These are phyloP conservation scores for Colletotrichum caudatum DNA, from an alignment of 2,329 filamentous ascomycete genomes.

Conservation along the genomic window DNA sequence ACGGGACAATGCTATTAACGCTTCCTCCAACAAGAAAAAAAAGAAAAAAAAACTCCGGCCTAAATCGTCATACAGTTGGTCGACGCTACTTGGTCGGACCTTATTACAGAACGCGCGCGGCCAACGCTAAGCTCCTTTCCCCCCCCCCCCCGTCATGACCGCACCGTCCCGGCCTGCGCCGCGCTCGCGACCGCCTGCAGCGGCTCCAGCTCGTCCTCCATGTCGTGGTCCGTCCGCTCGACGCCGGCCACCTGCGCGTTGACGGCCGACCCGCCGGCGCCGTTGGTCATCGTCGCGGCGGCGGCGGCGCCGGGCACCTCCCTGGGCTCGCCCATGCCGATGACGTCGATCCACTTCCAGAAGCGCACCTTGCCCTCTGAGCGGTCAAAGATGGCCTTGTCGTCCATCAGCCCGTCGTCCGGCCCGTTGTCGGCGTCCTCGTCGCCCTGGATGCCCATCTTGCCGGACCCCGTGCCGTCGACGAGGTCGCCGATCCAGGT, in stretches of 20 bases:
- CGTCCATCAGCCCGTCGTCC: slow-evolving; percentile 58
- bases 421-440: slow-evolving; percentile 39
- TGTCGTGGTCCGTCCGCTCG: slow-evolving; percentile 34
- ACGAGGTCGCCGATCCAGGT: slow-evolving; percentile 64
- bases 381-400: slow-evolving; percentile 64
- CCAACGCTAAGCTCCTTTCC: not conserved
- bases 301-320: slow-evolving; percentile 3
- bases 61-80: slow-evolving; percentile 1
- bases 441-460: slow-evolving; percentile 43
- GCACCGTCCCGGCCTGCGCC: slow-evolving; percentile 12
- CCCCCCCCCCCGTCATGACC: slow-evolving; percentile 8
- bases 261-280: slow-evolving; percentile 1
- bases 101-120: not conserved
- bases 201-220: slow-evolving; percentile 43
- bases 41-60: slow-evolving; percentile 13
- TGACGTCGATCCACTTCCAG: slow-evolving; percentile 67
- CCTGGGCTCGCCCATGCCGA: slow-evolving; percentile 58
- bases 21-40: not conserved
- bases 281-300: not conserved
- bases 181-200: slow-evolving; percentile 39
- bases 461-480: slow-evolving; percentile 58
- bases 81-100: not conserved
- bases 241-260: slow-evolving; percentile 31
- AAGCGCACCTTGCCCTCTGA: slow-evolving; percentile 55
- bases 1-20: slow-evolving; percentile 22